Base-by-base conservation (phyloP, 2,329 filamentous ascomycete genomes). In the Hypoxylon sp. region DNA sequence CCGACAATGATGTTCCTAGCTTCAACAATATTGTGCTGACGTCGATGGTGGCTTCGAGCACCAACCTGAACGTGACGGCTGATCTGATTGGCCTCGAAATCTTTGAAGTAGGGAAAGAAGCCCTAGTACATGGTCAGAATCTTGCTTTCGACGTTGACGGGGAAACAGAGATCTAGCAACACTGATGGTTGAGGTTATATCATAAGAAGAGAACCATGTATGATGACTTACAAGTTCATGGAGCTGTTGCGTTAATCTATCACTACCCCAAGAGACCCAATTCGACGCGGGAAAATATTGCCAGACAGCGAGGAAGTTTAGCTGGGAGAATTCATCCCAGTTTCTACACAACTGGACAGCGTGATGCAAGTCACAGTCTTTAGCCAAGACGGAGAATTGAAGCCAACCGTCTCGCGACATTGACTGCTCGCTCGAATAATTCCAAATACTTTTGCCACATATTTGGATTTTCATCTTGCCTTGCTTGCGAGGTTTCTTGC, bases 321-420 rank as follows among this genome's bases (percentile, higher is more conserved):
- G 73, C 68, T 85, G 80, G 60, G 80, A 84, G 70, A 85, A 83
- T 69, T 85, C 84, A 43, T 83, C 80, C 83, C 83, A 85, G 71
- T 83, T 82, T 25, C 82, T 79, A 68, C 83, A 85, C 10, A 85
- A 77, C n/a, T 79, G 73, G 21, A 84, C 78, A 2, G 81, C 83
- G 46, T 84, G 78, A 50, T 78, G 76, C 3, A 86, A 77, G 50
- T 76, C 74, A 58, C 82, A 84, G 55, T 83, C 81, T 72, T 83
- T 85, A 1, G 83, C 83, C 69, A 85, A 80, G 65, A 85, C 77
- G 21, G 81, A 83, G 71, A 85, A 86, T 32, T 85, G 83, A 21
- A 83, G 76, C 84, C 83, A 86, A 3, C 83, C 83, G 28, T 81
- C 80, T 58, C 83, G 77, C 50, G 77, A 80, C 78, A 85, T 82